These are phyloP conservation scores for Eucalyptus guilfoylei DNA, from an alignment of 345 rosid species.

Conservation along the genomic window DNA sequence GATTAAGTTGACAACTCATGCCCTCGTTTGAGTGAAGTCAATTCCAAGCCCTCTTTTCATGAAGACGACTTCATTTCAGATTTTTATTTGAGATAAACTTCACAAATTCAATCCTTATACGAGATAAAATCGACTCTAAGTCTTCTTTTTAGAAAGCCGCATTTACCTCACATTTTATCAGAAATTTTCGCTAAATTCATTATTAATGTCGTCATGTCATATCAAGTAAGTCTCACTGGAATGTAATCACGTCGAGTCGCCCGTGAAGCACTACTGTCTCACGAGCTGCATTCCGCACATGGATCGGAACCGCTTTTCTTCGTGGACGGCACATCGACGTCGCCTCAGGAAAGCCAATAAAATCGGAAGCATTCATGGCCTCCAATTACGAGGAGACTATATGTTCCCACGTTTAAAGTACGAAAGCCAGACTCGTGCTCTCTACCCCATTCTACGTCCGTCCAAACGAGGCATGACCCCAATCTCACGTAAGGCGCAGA, in stretches of 20 bases:
- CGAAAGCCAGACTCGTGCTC: neutral
- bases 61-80: accelerated
- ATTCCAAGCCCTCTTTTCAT: accelerated
- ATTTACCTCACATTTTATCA: too few species aligned
- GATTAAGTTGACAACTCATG: accelerated
- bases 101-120: accelerated
- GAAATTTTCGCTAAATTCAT: too few species aligned
- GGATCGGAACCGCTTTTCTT: neutral
- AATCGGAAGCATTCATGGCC: neutral
- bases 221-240: accelerated
- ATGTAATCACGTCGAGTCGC: accelerated
- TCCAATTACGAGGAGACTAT: neutral
- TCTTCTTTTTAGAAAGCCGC: too few species aligned
- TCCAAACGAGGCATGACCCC: too few species aligned
- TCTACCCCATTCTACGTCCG: neutral
- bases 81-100: neutral
- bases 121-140: accelerated
- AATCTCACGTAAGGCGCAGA: neutral
- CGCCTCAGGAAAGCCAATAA: neutral
- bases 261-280: too few species aligned
- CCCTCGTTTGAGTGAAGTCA: too few species aligned
- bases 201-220: accelerated
- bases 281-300: too few species aligned
- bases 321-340: neutral
- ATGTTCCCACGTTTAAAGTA: neutral